phyloP scores from a whole-genome alignment of 495 filamentous ascomycete species.

The Achaetomiella virescens region DNA sequence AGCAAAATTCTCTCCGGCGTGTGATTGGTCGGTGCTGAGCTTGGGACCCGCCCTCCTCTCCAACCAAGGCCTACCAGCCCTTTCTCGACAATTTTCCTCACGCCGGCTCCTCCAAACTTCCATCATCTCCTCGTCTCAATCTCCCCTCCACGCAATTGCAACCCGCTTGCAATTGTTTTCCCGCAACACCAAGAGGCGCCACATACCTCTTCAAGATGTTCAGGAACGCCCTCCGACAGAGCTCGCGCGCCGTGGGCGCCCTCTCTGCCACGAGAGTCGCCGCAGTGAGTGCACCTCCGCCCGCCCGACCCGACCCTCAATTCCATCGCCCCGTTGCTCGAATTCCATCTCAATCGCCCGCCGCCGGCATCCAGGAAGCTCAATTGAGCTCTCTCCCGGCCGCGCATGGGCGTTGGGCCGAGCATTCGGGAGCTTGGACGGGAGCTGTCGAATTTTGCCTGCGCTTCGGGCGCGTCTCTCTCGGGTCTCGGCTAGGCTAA shows the following conservation, averaged over 20 bases:
- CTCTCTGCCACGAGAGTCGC: constrained; percentile 83
- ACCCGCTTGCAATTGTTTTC: constrained; percentile 44
- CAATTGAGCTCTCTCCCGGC: constrained; percentile 41
- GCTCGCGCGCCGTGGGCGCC: constrained; percentile 86
- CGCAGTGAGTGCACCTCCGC: constrained; percentile 68
- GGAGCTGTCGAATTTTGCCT: constrained; percentile 34
- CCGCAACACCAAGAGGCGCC: constrained; percentile 31
- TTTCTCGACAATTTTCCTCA: constrained; percentile 35
- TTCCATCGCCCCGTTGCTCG: constrained; percentile 31
- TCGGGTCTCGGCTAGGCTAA: constrained; percentile 47
- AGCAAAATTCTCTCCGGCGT: constrained; percentile 13
- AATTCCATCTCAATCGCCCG: constrained; percentile 32
- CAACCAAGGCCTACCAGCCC: constrained; percentile 31
- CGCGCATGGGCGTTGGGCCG: constrained; percentile 18
- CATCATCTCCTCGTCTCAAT: constrained; percentile 32
- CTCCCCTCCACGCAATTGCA: constrained; percentile 49
- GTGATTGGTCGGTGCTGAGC: constrained; percentile 13
- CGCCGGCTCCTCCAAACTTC: constrained; percentile 27
- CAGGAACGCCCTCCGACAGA: constrained; percentile 95
- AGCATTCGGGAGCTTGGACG: constrained; percentile 27
- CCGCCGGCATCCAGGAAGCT: constrained; percentile 25
- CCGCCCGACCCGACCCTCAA: constrained; percentile 32
- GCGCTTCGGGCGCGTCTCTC: constrained; percentile 31
- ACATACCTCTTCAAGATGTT: constrained; percentile 63
- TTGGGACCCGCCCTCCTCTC: constrained; percentile 13